Conservation (phyloP, 306 rosid genomes). For the Arachis hypogaea region DNA sequence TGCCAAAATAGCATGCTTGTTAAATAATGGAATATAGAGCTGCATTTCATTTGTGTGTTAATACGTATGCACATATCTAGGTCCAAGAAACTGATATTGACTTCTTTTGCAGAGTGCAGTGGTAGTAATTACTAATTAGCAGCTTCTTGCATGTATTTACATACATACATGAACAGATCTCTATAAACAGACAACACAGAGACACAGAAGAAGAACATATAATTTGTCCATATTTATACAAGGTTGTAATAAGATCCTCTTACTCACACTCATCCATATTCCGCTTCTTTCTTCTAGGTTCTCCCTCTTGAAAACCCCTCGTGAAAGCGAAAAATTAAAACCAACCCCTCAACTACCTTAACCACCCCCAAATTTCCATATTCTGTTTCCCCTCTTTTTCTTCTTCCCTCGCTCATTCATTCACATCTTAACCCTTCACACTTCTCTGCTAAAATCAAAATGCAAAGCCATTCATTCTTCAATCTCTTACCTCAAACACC, state of each 20-base stretch:
- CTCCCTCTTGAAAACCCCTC: slow-evolving; percentile 41
- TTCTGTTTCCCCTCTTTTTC: neutral
- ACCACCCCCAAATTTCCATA: slow-evolving; percentile 47
- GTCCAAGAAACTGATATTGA: neutral
- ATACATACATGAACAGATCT: neutral
- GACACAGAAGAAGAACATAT: too few species aligned
- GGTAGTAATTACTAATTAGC: neutral
- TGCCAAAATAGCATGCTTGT: too few species aligned
- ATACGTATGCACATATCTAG: neutral
- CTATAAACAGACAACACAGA: neutral
- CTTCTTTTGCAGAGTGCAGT: neutral
- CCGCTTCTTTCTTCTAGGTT: neutral
- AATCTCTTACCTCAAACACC: slow-evolving; percentile 48
- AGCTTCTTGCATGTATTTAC: neutral
- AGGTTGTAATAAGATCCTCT: slow-evolving; percentile 22
- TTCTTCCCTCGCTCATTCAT: neutral
- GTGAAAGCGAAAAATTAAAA: slow-evolving; percentile 39
- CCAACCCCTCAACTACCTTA: slow-evolving; percentile 50
- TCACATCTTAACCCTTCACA: neutral
- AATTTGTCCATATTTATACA: too few species aligned
- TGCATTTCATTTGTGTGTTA: neutral
- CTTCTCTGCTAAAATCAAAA: slow-evolving; percentile 27
- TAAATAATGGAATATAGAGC: neutral
- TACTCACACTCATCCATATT: neutral
- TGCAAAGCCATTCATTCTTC: slow-evolving; percentile 36